phyloP scores from a whole-genome alignment of 73 alveolate genomes.

The Paramecium octaurelia region DNA sequence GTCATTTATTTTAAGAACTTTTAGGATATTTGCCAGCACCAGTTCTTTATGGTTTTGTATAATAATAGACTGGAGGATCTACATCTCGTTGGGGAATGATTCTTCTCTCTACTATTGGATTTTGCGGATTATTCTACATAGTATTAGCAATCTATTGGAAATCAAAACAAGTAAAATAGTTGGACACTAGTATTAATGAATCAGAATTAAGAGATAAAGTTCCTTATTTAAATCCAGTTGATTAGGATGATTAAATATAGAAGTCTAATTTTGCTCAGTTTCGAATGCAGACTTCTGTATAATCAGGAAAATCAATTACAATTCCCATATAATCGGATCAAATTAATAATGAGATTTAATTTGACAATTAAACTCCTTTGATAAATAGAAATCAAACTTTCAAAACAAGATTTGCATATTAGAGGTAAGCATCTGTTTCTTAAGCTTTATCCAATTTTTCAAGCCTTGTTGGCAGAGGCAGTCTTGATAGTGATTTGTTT shows the following conservation, averaged over 20 bases:
- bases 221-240: not conserved
- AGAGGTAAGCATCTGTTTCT: not conserved
- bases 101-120: not conserved
- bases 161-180: not conserved
- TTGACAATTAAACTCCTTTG: not conserved
- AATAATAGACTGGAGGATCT: not conserved
- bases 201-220: not conserved
- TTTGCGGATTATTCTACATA: not conserved
- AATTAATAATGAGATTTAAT: not conserved
- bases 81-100: conserved; percentile 35
- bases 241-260: not conserved
- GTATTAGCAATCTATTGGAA: not conserved
- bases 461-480: not conserved
- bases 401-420: not conserved
- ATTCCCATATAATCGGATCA: not conserved
- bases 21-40: conserved; percentile 97
- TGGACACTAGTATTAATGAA: not conserved
- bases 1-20: conserved; percentile 82
- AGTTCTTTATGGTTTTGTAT: conserved; percentile 79
- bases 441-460: not conserved
- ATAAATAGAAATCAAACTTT: not conserved
- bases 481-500: not conserved
- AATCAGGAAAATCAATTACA: not conserved
- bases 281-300: not conserved
- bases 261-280: not conserved